phyloP scores from a whole-genome alignment of 192 early-diverging fungal species.

The Thamnidium elegans region DNA sequence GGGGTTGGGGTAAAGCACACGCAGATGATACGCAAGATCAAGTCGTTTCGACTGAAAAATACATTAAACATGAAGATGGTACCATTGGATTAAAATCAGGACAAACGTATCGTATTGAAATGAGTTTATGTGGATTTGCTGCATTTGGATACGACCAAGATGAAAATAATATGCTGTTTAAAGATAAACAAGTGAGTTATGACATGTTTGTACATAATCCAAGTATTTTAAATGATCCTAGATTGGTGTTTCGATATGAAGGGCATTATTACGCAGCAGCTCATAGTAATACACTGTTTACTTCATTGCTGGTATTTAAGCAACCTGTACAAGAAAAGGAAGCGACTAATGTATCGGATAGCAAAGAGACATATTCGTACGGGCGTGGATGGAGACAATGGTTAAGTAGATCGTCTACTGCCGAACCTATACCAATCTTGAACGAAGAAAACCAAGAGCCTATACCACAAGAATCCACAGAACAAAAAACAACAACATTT shows the following conservation, averaged over 20 bases:
- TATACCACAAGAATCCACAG: background rate
- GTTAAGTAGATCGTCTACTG: conserved; percentile 36
- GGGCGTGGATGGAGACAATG: conserved; percentile 39
- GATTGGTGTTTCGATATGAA: conserved; percentile 54
- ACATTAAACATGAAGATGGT: background rate
- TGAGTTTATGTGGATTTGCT: conserved; percentile 55
- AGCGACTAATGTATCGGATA: conserved; percentile 17
- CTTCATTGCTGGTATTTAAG: conserved; percentile 54
- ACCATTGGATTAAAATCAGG: conserved; percentile 34
- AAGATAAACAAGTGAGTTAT: conserved; percentile 48
- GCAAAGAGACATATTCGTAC: conserved; percentile 34
- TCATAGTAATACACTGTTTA: conserved; percentile 54
- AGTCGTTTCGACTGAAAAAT: background rate
- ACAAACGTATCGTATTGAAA: conserved; percentile 45
- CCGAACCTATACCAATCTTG: conserved; percentile 12
- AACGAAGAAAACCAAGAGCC: background rate
- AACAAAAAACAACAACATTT: conserved; percentile 23
- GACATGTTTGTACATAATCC: conserved; percentile 56
- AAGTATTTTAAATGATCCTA: conserved; percentile 49
- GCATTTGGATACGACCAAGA: conserved; percentile 42
- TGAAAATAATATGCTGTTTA: conserved; percentile 46
- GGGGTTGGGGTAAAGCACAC: background rate
- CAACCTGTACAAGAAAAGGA: conserved; percentile 2
- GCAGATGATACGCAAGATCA: conserved; percentile 1
- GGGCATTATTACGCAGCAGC: conserved; percentile 61